Conservation (phyloP, 805 yeast species). For the Candida sithepensis region DNA sequence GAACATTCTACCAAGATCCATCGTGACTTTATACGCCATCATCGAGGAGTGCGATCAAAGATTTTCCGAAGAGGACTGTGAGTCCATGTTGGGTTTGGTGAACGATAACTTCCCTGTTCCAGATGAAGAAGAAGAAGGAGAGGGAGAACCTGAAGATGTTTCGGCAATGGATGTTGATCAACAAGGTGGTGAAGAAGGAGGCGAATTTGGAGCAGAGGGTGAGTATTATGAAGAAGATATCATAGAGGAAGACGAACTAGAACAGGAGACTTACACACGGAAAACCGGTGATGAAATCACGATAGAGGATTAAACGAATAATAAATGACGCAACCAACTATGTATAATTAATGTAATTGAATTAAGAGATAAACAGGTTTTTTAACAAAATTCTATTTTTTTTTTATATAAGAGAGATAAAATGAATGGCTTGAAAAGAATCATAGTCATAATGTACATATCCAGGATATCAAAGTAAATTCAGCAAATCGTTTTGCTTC, state of each 20-base stretch:
- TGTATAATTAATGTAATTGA: background rate
- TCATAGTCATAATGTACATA: background rate
- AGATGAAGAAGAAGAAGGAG: conserved; percentile 27
- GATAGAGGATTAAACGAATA: conserved; percentile 19
- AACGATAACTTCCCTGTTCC: conserved; percentile 48
- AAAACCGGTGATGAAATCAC: conserved; percentile 13
- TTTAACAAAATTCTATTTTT: background rate
- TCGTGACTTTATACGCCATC: conserved; percentile 74
- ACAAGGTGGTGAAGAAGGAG: conserved; percentile 11
- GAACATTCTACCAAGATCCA: conserved; percentile 72
- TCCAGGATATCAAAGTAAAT: conserved; percentile 8
- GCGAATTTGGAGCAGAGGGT: conserved; percentile 17
- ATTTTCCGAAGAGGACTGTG: conserved; percentile 64
- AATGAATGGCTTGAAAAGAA: background rate
- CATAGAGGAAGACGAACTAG: conserved; percentile 24
- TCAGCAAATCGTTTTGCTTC: conserved; percentile 17
- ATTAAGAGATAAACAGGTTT: no score
- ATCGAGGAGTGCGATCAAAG: conserved; percentile 93
- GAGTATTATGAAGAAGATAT: conserved; percentile 21
- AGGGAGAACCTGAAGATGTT: conserved; percentile 12
- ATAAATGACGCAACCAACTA: background rate
- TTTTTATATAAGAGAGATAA: background rate
- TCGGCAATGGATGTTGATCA: background rate
- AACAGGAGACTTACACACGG: conserved; percentile 21
- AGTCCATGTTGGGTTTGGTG: conserved; percentile 54